Base-by-base conservation (phyloP, 140 eudicot genomes). In the Oenanthe javanica region DNA sequence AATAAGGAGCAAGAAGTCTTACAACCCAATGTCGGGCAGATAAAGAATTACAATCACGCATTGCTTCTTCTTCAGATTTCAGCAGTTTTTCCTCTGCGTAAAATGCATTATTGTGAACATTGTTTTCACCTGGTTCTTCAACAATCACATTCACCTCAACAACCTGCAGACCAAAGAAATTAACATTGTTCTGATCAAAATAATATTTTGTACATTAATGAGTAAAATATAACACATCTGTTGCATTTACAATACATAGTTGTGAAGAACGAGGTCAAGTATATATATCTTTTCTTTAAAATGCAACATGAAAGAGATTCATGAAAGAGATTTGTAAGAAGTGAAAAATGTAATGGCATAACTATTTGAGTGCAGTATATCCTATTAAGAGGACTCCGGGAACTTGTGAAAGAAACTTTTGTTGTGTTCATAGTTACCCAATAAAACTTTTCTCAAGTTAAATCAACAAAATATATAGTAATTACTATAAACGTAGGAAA, bases 1-100 rank as follows among this genome's bases (percentile, higher is more conserved):
- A 16, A 73, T 4, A 43, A 48, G 67, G 75, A 47, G 81, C 59
- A 78, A 77, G 86, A 80, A 76, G 45, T 75, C 98, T 88, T 91
- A 92, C 99, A 84, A 94, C 86, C 98, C 98, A 94, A 77, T 94
- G 97, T 36, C 98, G 96, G 71, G 97, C 98, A 77, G 96, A 85
- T 73, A 88, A 85, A 64, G 97, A 93, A 84, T 94, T 89, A 86
- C 94, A 90, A 81, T 94, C 96, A 52, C 97, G 96, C 88, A 87
- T 92, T 42, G 99, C 97, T 90, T 92, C 95, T 76, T 87, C 66
- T 87, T 94, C 99, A 6, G 99, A 89, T 86, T 82, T 92, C 72
- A 94, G 88, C 82, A 94, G 77, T 59, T 87, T 92, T 81, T 94
- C 99, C 86, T 94, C 97, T 47, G 95, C 97, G 75, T 89, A 94